phyloP scores from a whole-genome alignment of 2,329 filamentous ascomycete genomes.

The Pseudophaeomoniella oleicola region DNA sequence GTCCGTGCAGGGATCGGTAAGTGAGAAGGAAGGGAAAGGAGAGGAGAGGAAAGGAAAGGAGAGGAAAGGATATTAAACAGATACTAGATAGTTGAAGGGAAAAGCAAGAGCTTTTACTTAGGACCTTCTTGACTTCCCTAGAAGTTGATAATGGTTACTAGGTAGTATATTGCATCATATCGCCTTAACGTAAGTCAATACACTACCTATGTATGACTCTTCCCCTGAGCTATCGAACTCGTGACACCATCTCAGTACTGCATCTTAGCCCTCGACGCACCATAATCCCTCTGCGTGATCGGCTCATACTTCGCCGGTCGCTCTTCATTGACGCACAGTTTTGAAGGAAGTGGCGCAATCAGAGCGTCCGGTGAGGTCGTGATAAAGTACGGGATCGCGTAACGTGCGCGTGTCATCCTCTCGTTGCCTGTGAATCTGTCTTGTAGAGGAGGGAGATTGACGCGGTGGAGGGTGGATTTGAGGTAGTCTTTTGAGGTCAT shows the following conservation, averaged over 20 bases:
- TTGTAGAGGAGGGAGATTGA: slow-evolving; percentile 28
- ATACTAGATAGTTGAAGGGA: too few relatives aligned
- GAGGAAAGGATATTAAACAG: too few relatives aligned
- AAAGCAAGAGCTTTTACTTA: too few relatives aligned
- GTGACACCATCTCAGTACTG: slow-evolving; percentile 13
- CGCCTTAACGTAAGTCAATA: too few relatives aligned
- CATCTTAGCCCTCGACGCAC: slow-evolving; percentile 18
- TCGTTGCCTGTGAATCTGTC: slow-evolving; percentile 23
- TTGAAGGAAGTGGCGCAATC: slow-evolving; percentile 36
- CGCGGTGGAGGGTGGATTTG: slow-evolving; percentile 39
- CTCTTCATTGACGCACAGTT: slow-evolving; percentile 23
- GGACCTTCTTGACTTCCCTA: too few relatives aligned
- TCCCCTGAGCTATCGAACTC: too few relatives aligned
- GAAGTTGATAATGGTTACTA: too few relatives aligned
- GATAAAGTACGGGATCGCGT: slow-evolving; percentile 48
- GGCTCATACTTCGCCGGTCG: slow-evolving; percentile 37
- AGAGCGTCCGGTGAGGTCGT: slow-evolving; percentile 33
- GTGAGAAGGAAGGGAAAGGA: too few relatives aligned
- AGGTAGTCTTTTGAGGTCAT: slow-evolving; percentile 24
- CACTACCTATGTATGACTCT: too few relatives aligned
- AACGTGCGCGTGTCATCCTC: slow-evolving; percentile 34
- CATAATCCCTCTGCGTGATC: slow-evolving; percentile 26
- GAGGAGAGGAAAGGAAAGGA: too few relatives aligned
- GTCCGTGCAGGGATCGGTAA: too few relatives aligned
- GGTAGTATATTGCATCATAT: too few relatives aligned